phyloP scores from a whole-genome alignment of 2,329 filamentous ascomycete genomes.

The Tolypocladium sp. region DNA sequence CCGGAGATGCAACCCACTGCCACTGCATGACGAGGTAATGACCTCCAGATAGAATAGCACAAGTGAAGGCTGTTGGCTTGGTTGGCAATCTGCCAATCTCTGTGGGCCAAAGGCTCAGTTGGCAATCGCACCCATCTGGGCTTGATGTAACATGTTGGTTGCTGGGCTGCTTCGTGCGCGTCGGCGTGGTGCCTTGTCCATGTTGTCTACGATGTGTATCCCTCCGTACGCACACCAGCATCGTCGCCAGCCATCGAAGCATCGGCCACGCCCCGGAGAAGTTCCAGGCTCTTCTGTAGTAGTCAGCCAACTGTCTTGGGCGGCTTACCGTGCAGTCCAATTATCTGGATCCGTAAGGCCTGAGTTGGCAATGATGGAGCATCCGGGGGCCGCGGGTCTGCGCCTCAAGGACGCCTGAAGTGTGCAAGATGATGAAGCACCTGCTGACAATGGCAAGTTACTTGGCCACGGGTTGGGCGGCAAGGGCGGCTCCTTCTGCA shows the following conservation, averaged over 20 bases:
- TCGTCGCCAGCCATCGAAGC: neutral
- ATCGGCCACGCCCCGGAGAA: neutral
- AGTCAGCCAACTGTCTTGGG: neutral
- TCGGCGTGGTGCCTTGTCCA: no score
- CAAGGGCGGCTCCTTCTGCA: neutral
- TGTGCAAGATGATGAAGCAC: neutral
- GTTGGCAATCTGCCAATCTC: neutral
- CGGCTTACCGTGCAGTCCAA: neutral
- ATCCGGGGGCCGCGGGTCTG: neutral
- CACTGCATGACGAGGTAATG: neutral
- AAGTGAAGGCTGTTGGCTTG: neutral
- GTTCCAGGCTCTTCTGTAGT: neutral
- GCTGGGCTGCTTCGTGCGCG: neutral
- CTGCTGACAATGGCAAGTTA: neutral
- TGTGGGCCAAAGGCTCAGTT: neutral
- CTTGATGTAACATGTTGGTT: neutral
- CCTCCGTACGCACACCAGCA: neutral
- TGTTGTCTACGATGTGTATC: neutral
- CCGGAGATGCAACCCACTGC: neutral
- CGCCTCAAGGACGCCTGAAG: neutral
- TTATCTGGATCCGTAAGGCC: neutral
- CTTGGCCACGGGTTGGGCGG: neutral
- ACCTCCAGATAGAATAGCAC: neutral
- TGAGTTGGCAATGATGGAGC: neutral
- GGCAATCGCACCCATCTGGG: neutral